Percentiles rank a stretch among this genome's conserved stretches.
Conservation (phyloP, 257 asterid genomes). For the Solanum peruvianum region DNA sequence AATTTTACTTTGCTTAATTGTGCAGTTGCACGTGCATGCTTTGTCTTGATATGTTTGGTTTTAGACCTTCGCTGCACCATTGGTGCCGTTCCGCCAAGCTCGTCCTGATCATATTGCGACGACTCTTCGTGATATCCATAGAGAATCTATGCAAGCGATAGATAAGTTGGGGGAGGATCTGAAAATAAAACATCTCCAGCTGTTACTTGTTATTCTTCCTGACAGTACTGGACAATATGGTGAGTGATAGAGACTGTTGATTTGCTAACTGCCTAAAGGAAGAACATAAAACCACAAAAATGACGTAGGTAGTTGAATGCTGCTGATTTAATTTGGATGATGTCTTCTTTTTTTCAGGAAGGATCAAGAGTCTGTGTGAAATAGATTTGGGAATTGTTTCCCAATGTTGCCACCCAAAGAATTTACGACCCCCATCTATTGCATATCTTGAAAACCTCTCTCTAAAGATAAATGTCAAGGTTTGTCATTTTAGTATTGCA, state of each 20-base stretch:
- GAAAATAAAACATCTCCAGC: slow-evolving; percentile 24
- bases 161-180: not conserved
- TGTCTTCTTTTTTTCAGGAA: slow-evolving; percentile 28
- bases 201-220: slow-evolving; percentile 62
- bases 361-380: slow-evolving; percentile 63
- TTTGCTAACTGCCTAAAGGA: not conserved
- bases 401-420: slow-evolving; percentile 65
- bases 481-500: slow-evolving; percentile 2
- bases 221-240: slow-evolving; percentile 58
- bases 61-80: slow-evolving; percentile 34
- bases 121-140: slow-evolving; percentile 22
- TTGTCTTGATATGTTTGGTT: not conserved
- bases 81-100: slow-evolving; percentile 17
- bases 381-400: slow-evolving; percentile 81
- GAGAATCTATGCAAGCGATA: slow-evolving; percentile 1
- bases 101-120: slow-evolving; percentile 23
- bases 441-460: slow-evolving; percentile 73
- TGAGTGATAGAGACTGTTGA: slow-evolving; percentile 8
- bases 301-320: not conserved
- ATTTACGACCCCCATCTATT: not conserved
- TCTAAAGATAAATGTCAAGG: slow-evolving; percentile 81
- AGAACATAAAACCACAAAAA: not conserved
- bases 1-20: not conserved
- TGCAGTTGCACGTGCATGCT: not conserved
- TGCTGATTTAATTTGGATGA: not conserved